Evolutionary conservation across 192 early-diverging fungal genomes (phyloP).

Genomic region (Paraglomus brasilianum): DNA sequence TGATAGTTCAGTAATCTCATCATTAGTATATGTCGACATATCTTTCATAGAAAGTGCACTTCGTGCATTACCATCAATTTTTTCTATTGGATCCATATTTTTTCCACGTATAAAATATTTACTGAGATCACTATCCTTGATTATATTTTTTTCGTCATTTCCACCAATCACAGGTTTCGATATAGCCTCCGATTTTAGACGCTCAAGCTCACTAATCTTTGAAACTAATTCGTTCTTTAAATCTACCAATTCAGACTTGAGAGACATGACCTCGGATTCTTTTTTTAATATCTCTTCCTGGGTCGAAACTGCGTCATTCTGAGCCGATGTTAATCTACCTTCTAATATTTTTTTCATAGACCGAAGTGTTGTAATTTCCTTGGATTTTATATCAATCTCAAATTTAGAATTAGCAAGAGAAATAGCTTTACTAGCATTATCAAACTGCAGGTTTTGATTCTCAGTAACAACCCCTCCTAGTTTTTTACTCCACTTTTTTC

Average conservation of each 20-base stretch:
- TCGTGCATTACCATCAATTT: conserved; percentile 18
- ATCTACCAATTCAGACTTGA: conserved; percentile 4
- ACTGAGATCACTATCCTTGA: not conserved
- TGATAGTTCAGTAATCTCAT: not conserved
- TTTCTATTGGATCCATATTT: conserved; percentile 2
- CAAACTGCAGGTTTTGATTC: conserved; percentile 11
- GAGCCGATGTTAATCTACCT: conserved; percentile 12
- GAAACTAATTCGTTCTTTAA: not conserved
- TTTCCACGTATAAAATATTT: conserved; percentile 15
- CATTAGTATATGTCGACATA: no score
- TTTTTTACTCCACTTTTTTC: conserved; percentile 14
- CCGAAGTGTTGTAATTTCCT: conserved; percentile 22
- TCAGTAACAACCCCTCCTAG: conserved; percentile 5
- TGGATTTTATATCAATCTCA: conserved; percentile 11
- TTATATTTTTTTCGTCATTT: not conserved
- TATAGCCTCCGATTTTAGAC: conserved; percentile 20
- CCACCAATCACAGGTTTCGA: not conserved
- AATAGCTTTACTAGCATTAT: conserved; percentile 4
- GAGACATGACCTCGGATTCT: not conserved
- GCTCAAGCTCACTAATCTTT: conserved; percentile 10
- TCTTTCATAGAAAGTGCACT: no score
- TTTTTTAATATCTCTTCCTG: no score
- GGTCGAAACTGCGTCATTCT: conserved; percentile 27
- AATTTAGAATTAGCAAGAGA: conserved; percentile 20
- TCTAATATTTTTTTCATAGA: conserved; percentile 22